These are phyloP conservation scores for Helichrysum umbraculigerum DNA, from an alignment of 129 eudicot genomes.

Conservation along the genomic window DNA sequence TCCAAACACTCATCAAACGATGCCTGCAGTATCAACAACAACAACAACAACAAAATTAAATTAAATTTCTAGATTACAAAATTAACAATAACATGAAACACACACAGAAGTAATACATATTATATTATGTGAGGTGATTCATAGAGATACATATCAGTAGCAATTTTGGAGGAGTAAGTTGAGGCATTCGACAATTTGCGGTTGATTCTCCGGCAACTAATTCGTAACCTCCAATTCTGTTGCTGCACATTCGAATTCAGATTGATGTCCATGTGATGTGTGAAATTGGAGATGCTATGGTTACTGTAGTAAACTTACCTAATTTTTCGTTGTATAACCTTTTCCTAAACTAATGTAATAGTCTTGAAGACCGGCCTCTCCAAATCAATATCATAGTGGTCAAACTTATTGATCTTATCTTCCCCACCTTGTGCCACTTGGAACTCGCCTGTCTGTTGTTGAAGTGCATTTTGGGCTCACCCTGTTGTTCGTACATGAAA, in stretches of 20 bases:
- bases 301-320: slow-evolving; percentile 15
- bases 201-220: slow-evolving; percentile 12
- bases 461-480: too few relatives aligned
- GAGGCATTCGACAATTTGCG: slow-evolving; percentile 48
- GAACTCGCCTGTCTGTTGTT: too few relatives aligned
- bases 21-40: slow-evolving; percentile 61
- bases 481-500: too few relatives aligned
- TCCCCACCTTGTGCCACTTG: too few relatives aligned
- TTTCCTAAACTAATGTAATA: too few relatives aligned
- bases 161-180: slow-evolving; percentile 62
- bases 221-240: slow-evolving; percentile 17
- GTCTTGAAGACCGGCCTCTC: too few relatives aligned
- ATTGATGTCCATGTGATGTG: slow-evolving; percentile 20
- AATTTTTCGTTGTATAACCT: too few relatives aligned
- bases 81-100: background rate
- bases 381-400: too few relatives aligned
- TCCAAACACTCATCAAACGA: slow-evolving; percentile 87
- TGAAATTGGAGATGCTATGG: slow-evolving; percentile 12
- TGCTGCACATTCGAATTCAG: background rate
- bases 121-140: slow-evolving; percentile 66
- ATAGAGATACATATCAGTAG: slow-evolving; percentile 70
- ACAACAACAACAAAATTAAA: background rate
- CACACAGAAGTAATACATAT: background rate
- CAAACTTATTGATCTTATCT: too few relatives aligned
- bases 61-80: background rate